phyloP scores from a whole-genome alignment of 192 early-diverging fungal species.

The Mortierella claussenii region DNA sequence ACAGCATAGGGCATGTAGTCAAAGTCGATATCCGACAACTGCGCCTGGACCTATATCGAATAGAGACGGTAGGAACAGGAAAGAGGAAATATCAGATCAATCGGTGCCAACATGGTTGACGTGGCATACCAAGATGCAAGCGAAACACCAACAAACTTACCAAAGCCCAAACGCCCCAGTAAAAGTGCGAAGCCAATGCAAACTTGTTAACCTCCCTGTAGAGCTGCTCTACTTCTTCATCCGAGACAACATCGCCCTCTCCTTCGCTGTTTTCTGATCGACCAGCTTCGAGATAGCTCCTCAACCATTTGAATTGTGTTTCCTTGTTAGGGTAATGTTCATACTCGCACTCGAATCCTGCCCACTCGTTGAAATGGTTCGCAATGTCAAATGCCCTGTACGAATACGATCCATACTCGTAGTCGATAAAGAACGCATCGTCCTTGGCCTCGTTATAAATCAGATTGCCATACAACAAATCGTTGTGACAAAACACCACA shows the following conservation, averaged over 20 bases:
- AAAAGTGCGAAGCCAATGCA: constrained; percentile 91
- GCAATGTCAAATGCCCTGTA: constrained; percentile 95
- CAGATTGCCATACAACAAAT: constrained; percentile 91
- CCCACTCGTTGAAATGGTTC: constrained; percentile 94
- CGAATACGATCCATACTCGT: constrained; percentile 89
- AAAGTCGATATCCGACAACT: constrained; percentile 94
- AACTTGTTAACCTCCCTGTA: constrained; percentile 85
- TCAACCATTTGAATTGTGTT: constrained; percentile 81
- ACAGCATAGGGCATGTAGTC: constrained; percentile 92
- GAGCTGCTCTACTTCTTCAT: constrained; percentile 67
- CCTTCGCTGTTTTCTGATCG: constrained; percentile 37
- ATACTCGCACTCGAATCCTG: constrained; percentile 95
- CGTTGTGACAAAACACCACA: constrained; percentile 93
- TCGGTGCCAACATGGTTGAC: too few species aligned
- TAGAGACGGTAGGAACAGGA: not conserved
- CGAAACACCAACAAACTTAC: constrained; percentile 44
- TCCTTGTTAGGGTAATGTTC: constrained; percentile 78
- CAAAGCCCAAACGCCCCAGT: constrained; percentile 88
- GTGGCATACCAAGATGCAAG: too few species aligned
- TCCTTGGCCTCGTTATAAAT: constrained; percentile 74
- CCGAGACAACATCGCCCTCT: constrained; percentile 1
- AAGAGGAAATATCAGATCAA: too few species aligned
- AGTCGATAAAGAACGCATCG: constrained; percentile 88
- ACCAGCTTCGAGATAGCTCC: constrained; percentile 68
- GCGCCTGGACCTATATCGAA: constrained; percentile 69